Conservation (phyloP, 1,139 yeast species). For the Geotrichum citri-aurantii region DNA sequence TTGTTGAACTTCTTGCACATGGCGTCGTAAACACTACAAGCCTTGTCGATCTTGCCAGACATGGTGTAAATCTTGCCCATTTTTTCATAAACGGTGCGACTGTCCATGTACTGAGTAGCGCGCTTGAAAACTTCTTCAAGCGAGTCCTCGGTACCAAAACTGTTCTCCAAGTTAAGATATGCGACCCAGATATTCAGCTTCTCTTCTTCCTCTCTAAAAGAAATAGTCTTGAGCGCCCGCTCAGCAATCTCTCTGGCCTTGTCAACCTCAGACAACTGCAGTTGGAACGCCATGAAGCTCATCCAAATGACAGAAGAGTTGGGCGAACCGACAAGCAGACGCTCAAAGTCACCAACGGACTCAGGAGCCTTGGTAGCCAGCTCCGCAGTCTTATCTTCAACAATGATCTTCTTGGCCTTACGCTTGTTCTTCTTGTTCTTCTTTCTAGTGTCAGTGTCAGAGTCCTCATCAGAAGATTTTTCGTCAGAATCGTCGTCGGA, state of each 20-base stretch:
- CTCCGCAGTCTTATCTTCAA: conserved; percentile 80
- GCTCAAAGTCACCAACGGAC: conserved; percentile 84
- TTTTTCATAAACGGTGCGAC: conserved; percentile 72
- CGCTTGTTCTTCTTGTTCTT: conserved; percentile 32
- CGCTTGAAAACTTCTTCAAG: conserved; percentile 74
- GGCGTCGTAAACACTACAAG: conserved; percentile 58
- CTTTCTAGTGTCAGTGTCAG: conserved; percentile 35
- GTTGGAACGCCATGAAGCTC: conserved; percentile 97
- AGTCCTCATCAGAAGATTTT: conserved; percentile 48
- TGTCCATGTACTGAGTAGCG: conserved; percentile 87
- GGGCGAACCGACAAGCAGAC: conserved; percentile 85
- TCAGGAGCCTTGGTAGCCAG: conserved; percentile 79
- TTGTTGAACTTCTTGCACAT: conserved; percentile 79
- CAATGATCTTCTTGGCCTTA: conserved; percentile 41
- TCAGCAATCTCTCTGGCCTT: conserved; percentile 91
- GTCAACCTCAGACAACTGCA: conserved; percentile 87
- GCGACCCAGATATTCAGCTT: conserved; percentile 96
- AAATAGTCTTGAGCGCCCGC: conserved; percentile 85
- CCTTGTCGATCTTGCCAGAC: conserved; percentile 58
- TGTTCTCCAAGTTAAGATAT: conserved; percentile 82
- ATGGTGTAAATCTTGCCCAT: conserved; percentile 67
- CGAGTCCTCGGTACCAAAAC: conserved; percentile 82
- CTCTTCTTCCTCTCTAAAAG: conserved; percentile 88
- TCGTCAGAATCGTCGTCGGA: conserved; percentile 30
- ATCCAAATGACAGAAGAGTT: conserved; percentile 94